Percentiles rank a stretch among this genome's conserved stretches.
Evolutionary conservation across 306 rosid species (phyloP).

Genomic region (Cicer pinnatifidum): DNA sequence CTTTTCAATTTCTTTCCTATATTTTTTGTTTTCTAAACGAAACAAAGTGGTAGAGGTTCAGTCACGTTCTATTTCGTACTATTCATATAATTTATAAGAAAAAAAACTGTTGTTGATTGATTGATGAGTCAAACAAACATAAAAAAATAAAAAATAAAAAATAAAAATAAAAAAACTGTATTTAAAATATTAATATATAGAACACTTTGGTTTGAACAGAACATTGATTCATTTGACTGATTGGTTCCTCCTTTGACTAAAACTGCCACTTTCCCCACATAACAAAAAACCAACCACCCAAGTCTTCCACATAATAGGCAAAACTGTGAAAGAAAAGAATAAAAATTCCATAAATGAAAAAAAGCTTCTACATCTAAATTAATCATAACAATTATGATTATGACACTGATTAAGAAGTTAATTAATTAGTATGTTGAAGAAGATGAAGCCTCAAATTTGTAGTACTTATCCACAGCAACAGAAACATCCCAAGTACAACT

Average conservation of each 20-base stretch:
- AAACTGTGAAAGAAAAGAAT: slow-evolving; percentile 43
- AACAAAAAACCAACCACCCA: not conserved
- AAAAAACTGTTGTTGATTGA: slow-evolving; percentile 42
- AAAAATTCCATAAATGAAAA: slow-evolving; percentile 31
- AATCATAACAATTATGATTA: not conserved
- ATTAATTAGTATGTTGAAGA: not conserved
- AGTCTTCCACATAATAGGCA: slow-evolving; percentile 22
- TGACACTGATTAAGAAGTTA: not conserved
- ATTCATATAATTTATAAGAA: not conserved
- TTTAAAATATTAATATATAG: slow-evolving; percentile 7
- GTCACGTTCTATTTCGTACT: not conserved
- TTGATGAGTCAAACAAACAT: slow-evolving; percentile 69
- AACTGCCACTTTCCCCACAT: slow-evolving; percentile 32
- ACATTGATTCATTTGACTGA: slow-evolving; percentile 56
- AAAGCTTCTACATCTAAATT: not conserved
- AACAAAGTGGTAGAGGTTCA: too few relatives aligned
- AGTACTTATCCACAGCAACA: slow-evolving; percentile 87
- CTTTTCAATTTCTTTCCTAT: too few relatives aligned
- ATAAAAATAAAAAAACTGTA: slow-evolving; percentile 25
- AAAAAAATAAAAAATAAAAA: slow-evolving; percentile 40
- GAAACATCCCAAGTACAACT: slow-evolving; percentile 99
- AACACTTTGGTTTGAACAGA: slow-evolving; percentile 53
- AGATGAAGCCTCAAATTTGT: slow-evolving; percentile 78
- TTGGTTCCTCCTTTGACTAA: slow-evolving; percentile 53
- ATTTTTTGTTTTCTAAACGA: too few relatives aligned